A percentile compares a stretch with the other conserved stretches of the same genome.
These are phyloP conservation scores for Hypholoma sublateritium DNA, from an alignment of 768 basidiomycete species.

Conservation along the genomic window DNA sequence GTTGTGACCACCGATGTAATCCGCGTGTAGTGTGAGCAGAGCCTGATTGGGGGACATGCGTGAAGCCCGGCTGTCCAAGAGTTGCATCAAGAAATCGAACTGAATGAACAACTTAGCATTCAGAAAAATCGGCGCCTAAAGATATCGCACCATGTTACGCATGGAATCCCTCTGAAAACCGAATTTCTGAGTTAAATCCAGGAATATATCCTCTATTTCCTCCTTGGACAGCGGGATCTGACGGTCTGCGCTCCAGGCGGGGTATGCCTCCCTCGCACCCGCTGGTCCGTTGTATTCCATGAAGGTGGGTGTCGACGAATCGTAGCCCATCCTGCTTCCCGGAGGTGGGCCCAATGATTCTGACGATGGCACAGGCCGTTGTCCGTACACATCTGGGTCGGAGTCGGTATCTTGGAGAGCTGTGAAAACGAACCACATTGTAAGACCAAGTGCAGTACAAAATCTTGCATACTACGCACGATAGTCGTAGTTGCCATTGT, in stretches of 20 bases:
- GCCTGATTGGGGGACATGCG: conserved; percentile 98
- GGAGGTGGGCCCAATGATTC: conserved; percentile 68
- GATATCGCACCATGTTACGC: conserved; percentile 80
- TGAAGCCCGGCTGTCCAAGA: conserved; percentile 93
- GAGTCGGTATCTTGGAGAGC: conserved; percentile 85
- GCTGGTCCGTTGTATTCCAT: conserved; percentile 57
- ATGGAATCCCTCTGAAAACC: conserved; percentile 96
- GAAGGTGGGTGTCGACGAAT: conserved; percentile 74
- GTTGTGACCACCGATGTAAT: conserved; percentile 98
- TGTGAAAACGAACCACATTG: conserved; percentile 27
- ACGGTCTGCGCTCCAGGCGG: conserved; percentile 90
- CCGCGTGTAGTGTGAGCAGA: conserved; percentile 91
- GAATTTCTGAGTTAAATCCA: conserved; percentile 97
- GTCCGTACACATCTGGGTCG: conserved; percentile 71
- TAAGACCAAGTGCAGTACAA: conserved; percentile 16
- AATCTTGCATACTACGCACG: conserved; percentile 35
- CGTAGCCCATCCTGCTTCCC: conserved; percentile 49
- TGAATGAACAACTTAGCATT: conserved; percentile 25
- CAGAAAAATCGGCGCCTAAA: not conserved
- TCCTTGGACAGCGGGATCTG: conserved; percentile 98
- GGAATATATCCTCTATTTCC: conserved; percentile 97
- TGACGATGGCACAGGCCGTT: conserved; percentile 69
- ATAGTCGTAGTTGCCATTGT: conserved; percentile 65
- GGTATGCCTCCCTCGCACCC: conserved; percentile 80
- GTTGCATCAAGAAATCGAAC: conserved; percentile 99